Evolutionary conservation across 2,329 filamentous ascomycete genomes (phyloP), one percentile per base, ranked within the genome.

Genomic region (Aspergillus amoenus): DNA sequence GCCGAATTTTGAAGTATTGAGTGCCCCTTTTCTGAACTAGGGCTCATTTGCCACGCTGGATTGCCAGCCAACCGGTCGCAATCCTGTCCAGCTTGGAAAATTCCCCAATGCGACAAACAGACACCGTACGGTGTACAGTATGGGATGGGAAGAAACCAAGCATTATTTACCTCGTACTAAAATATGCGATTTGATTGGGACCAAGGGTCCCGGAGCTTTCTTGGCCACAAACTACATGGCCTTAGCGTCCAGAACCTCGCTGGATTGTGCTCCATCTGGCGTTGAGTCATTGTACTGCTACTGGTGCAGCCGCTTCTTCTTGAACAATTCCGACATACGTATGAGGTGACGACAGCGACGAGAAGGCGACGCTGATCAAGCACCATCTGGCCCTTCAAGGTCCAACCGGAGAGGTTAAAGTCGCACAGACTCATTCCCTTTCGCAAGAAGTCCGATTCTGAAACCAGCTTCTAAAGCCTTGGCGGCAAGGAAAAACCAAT

Each of bases 121-220:
- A 50, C 41, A 43, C n/a, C 27, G 22, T 55, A 45, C 43, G 39
- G n/a, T 37, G 22, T 55, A 45, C 43, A 43, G n/a, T 37, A n/a
- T 21, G 32, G 27, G 21, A 30, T 22, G 41, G 18, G 21, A 44
- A 17, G 18, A 43, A 57, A 59, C 59, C 52, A 62, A 63, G 61
- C 63, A 60, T 61, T 64, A 56, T 62, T 57, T 64, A 59, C 60
- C 55, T 59, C 52, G 43, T 44, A 55, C 53, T 57, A 55, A 48
- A 51, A 27, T 44, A 46, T 44, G 37, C 41, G 15, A 24, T 55
- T 49, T 54, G 22, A 52, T 44, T 52, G 48, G 46, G 52, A 60
- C 51, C 60, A 61, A 61, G 48, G 42, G 44, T 37, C 30, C 43
- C 37, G 56, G 48, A 41, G 48, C 46, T 45, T 52, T 60, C 60